Conservation (phyloP, 352 stramenopile species). For the Globisporangium echinulatum region DNA sequence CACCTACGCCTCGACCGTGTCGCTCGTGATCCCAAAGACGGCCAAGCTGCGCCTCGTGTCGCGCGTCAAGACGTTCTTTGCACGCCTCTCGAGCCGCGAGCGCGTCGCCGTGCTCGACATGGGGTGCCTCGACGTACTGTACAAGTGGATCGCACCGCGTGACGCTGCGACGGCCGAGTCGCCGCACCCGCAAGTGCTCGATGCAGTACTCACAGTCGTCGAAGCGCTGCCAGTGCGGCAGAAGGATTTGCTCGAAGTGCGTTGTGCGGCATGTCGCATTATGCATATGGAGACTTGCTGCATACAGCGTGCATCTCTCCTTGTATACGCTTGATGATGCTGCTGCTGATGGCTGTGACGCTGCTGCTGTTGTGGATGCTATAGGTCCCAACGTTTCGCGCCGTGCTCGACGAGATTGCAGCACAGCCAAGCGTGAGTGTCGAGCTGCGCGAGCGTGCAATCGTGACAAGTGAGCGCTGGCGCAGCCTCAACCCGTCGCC, state of each 20-base stretch:
- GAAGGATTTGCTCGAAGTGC: slow-evolving; percentile 55
- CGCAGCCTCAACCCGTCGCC: slow-evolving; percentile 33
- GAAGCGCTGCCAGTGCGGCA: slow-evolving; percentile 55
- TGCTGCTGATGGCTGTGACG: no score
- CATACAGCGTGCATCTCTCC: not conserved
- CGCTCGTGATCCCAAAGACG: slow-evolving; percentile 71
- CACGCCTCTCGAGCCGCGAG: slow-evolving; percentile 47
- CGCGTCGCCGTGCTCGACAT: slow-evolving; percentile 44
- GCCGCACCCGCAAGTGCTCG: slow-evolving; percentile 61
- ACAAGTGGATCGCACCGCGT: slow-evolving; percentile 45
- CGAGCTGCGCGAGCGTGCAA: slow-evolving; percentile 32
- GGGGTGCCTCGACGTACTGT: slow-evolving; percentile 47
- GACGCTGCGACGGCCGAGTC: slow-evolving; percentile 10
- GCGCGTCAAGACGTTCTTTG: slow-evolving; percentile 68
- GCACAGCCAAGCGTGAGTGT: slow-evolving; percentile 23
- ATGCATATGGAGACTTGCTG: not conserved
- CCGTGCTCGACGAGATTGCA: slow-evolving; percentile 25
- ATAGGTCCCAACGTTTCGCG: slow-evolving; percentile 31
- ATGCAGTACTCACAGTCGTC: slow-evolving; percentile 43
- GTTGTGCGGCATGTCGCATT: no score
- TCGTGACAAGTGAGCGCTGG: slow-evolving; percentile 34
- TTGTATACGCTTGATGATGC: not conserved
- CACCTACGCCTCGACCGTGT: slow-evolving; percentile 72
- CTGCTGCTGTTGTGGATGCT: no score
- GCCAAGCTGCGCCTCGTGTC: slow-evolving; percentile 65